Percentiles rank a stretch among this genome's conserved stretches.
These are phyloP conservation scores for Litsea cubeba DNA, from an alignment of 164 flowering plant species.

Conservation along the genomic window DNA sequence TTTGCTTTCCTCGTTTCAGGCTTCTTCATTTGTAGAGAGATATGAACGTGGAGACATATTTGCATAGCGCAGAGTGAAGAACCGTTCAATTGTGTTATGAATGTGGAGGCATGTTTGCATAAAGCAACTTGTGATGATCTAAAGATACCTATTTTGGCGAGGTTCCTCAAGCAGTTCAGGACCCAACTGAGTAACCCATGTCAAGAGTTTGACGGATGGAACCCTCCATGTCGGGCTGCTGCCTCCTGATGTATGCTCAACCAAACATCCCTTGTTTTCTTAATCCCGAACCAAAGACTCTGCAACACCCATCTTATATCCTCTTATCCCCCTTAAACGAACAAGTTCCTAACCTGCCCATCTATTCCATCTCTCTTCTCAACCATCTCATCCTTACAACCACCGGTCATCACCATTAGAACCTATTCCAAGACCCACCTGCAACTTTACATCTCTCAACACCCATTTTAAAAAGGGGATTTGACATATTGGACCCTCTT, in stretches of 20 bases:
- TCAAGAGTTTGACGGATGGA: constrained; percentile 67
- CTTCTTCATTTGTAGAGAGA: background rate
- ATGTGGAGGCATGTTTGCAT: constrained; percentile 16
- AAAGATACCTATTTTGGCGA: constrained; percentile 43
- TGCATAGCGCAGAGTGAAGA: constrained; percentile 76
- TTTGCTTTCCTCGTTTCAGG: background rate
- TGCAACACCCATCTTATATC: too few species aligned
- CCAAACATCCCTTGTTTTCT: background rate
- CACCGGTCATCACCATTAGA: too few species aligned
- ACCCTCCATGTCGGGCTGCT: constrained; percentile 34
- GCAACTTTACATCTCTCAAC: too few species aligned
- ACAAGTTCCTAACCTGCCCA: too few species aligned
- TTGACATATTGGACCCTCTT: too few species aligned
- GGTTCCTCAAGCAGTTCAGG: constrained; percentile 56
- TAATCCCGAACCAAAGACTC: too few species aligned
- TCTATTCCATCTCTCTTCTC: too few species aligned
- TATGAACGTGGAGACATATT: constrained; percentile 32
- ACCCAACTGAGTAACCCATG: constrained; percentile 51
- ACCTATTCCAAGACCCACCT: too few species aligned
- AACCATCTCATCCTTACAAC: too few species aligned
- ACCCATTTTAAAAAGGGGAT: too few species aligned
- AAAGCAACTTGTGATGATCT: constrained; percentile 24
- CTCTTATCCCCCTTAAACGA: too few species aligned
- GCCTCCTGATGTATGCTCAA: constrained; percentile 25
- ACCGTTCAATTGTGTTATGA: constrained; percentile 54